Conservation (phyloP, 371 early-diverging fungal species). For the Rhizopus delemar region DNA sequence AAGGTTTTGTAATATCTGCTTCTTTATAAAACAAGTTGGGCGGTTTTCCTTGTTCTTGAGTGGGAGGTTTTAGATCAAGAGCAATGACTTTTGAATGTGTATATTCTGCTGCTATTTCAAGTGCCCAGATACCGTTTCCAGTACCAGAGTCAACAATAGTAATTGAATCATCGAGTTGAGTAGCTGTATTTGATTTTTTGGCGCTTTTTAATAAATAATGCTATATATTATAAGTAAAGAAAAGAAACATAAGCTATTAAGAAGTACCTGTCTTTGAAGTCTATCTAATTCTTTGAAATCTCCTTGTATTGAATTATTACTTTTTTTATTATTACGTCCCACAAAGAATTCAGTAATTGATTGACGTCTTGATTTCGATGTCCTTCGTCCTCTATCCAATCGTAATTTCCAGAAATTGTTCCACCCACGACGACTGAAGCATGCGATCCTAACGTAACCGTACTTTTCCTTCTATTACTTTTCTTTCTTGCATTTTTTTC, state of each 20-base stretch:
- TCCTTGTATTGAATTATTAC: conserved; percentile 34
- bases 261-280: conserved; percentile 43
- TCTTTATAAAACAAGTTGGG: conserved; percentile 38
- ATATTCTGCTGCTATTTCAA: conserved; percentile 51
- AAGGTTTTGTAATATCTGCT: conserved; percentile 38
- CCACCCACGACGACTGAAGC: conserved; percentile 20
- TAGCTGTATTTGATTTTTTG: conserved; percentile 43
- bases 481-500: conserved; percentile 30
- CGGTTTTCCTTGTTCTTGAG: conserved; percentile 34
- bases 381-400: conserved; percentile 42
- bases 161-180: conserved; percentile 33
- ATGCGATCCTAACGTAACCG: conserved; percentile 35
- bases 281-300: conserved; percentile 51
- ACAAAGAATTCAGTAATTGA: conserved; percentile 50
- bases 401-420: conserved; percentile 36
- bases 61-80: conserved; percentile 51
- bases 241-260: not conserved
- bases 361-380: conserved; percentile 33
- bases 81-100: conserved; percentile 50
- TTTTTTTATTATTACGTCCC: conserved; percentile 14
- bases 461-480: conserved; percentile 36
- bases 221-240: conserved; percentile 13
- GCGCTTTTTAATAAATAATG: conserved; percentile 52
- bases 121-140: conserved; percentile 56
- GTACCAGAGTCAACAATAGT: conserved; percentile 57